These are phyloP conservation scores for Lepiota subincarnata DNA, from an alignment of 768 basidiomycete genomes.

Conservation along the genomic window DNA sequence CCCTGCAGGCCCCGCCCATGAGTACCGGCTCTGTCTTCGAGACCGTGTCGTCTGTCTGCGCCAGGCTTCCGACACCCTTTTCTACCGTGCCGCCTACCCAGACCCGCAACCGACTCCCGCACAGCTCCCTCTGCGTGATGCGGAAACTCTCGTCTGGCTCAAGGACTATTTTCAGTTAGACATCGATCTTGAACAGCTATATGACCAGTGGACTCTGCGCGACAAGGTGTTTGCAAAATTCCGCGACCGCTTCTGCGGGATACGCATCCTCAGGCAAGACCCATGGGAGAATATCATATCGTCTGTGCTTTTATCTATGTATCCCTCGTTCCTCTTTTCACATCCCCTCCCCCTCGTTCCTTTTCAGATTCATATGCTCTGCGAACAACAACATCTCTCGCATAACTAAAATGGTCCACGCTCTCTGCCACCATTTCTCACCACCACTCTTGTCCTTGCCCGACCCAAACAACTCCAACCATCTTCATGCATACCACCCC, in stretches of 20 bases:
- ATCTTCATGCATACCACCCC: conserved; percentile 56
- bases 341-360: background rate
- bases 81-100: conserved; percentile 71
- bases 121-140: conserved; percentile 37
- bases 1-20: conserved; percentile 26
- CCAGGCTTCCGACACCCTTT: conserved; percentile 62
- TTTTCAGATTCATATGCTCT: conserved; percentile 87
- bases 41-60: conserved; percentile 84
- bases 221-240: conserved; percentile 74
- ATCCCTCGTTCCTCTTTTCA: too few species aligned
- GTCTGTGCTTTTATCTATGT: conserved; percentile 48
- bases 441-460: conserved; percentile 53
- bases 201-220: conserved; percentile 65
- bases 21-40: conserved; percentile 75
- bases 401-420: conserved; percentile 90
- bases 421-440: conserved; percentile 76
- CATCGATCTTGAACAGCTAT: conserved; percentile 65
- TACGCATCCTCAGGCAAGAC: conserved; percentile 86
- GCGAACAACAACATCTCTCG: conserved; percentile 95
- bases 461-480: conserved; percentile 25
- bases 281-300: conserved; percentile 95
- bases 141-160: conserved; percentile 72
- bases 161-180: conserved; percentile 88
- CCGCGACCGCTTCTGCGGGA: conserved; percentile 67
- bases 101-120: conserved; percentile 31